These are phyloP conservation scores for Leccinum uliginosum DNA, from an alignment of 768 basidiomycete genomes.

Conservation along the genomic window DNA sequence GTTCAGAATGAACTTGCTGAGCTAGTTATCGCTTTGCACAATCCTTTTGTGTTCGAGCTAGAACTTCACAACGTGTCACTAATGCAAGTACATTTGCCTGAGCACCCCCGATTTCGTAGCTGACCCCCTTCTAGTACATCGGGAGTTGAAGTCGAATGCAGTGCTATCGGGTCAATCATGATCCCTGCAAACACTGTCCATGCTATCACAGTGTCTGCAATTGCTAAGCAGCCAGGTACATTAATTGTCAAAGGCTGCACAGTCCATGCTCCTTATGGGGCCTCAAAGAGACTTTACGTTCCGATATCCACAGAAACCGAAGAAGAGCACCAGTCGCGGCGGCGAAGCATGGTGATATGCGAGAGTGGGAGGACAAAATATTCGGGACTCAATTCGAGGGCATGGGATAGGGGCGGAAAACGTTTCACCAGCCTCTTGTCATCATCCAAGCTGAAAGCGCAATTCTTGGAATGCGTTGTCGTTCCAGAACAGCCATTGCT, in stretches of 20 bases:
- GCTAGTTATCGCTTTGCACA: slow-evolving; percentile 78
- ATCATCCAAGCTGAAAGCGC: slow-evolving; percentile 28
- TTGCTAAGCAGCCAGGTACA: slow-evolving; percentile 57
- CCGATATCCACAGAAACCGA: slow-evolving; percentile 72
- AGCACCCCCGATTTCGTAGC: background rate
- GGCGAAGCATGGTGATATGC: slow-evolving; percentile 55
- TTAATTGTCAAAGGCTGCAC: slow-evolving; percentile 75
- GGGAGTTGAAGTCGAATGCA: slow-evolving; percentile 70
- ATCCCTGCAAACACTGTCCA: slow-evolving; percentile 76
- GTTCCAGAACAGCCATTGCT: slow-evolving; percentile 85
- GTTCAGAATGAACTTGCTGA: slow-evolving; percentile 84
- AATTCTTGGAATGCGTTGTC: slow-evolving; percentile 77
- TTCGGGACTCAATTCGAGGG: slow-evolving; percentile 66
- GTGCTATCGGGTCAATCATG: slow-evolving; percentile 50
- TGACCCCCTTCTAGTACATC: slow-evolving; percentile 58
- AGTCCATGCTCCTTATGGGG: slow-evolving; percentile 72
- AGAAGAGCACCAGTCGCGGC: slow-evolving; percentile 53
- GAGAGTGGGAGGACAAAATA: slow-evolving; percentile 73
- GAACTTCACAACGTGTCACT: slow-evolving; percentile 79
- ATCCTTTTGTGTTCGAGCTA: slow-evolving; percentile 90
- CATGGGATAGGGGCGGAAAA: slow-evolving; percentile 51
- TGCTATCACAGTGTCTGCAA: slow-evolving; percentile 65
- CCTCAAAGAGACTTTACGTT: slow-evolving; percentile 65
- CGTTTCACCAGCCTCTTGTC: slow-evolving; percentile 30
- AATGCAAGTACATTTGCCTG: slow-evolving; percentile 47